Percentiles rank a stretch among this genome's conserved stretches.
These are phyloP conservation scores for Candida ulmi DNA, from an alignment of 805 yeast genomes.

Conservation along the genomic window DNA sequence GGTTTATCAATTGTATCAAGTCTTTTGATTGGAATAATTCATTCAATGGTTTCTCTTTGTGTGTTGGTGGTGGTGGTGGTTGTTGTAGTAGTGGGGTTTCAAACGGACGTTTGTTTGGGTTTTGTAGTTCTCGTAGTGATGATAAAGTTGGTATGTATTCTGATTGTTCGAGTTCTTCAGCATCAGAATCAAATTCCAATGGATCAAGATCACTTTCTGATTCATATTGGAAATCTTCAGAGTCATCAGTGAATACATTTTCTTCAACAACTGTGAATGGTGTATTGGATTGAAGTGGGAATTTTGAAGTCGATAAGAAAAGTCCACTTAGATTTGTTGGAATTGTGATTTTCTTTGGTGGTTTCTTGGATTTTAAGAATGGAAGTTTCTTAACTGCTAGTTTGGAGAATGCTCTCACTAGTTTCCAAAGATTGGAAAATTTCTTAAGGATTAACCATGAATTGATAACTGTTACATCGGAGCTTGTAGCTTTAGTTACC, in stretches of 20 bases:
- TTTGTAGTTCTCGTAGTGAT: slow-evolving; percentile 8
- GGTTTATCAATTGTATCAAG: slow-evolving; percentile 24
- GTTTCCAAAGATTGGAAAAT: slow-evolving; percentile 8
- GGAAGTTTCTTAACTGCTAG: slow-evolving; percentile 6
- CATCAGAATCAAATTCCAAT: slow-evolving; percentile 27
- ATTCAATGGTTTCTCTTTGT: slow-evolving; percentile 6
- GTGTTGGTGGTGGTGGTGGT: not conserved
- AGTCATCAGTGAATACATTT: slow-evolving; percentile 21
- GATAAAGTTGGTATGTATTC: slow-evolving; percentile 12
- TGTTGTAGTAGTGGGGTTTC: too few relatives aligned
- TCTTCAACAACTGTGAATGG: too few relatives aligned
- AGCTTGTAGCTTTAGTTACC: not conserved
- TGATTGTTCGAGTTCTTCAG: slow-evolving; percentile 18
- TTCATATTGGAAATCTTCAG: slow-evolving; percentile 27
- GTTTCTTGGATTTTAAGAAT: too few relatives aligned
- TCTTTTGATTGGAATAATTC: slow-evolving; percentile 17
- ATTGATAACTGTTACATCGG: not conserved
- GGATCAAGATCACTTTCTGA: slow-evolving; percentile 23
- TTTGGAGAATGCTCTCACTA: slow-evolving; percentile 4
- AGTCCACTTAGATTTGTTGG: too few relatives aligned
- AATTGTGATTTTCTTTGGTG: too few relatives aligned
- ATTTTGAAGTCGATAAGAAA: too few relatives aligned
- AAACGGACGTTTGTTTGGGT: too few relatives aligned
- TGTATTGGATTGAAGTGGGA: too few relatives aligned
- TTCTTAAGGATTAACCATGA: slow-evolving; percentile 12